Evolutionary conservation across 2,329 filamentous ascomycete genomes (phyloP).

Genomic region (Sporothrix dimorphospora): DNA sequence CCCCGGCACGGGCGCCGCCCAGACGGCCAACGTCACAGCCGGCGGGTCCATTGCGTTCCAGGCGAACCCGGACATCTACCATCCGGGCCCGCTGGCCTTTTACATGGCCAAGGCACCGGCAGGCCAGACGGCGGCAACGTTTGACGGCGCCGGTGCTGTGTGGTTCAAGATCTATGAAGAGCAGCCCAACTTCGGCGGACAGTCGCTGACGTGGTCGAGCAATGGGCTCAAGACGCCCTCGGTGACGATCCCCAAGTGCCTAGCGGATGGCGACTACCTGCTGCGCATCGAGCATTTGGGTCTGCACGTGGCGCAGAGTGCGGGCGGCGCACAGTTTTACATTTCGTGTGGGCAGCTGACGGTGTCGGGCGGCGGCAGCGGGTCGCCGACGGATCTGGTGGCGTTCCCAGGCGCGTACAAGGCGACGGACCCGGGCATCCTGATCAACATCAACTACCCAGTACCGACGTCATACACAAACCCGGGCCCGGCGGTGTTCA

Average conservation of each 20-base stretch:
- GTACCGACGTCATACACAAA: conserved; percentile 36
- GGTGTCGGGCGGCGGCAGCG: conserved; percentile 37
- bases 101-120: conserved; percentile 45
- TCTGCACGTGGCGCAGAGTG: conserved; percentile 37
- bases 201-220: conserved; percentile 33
- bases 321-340: conserved; percentile 40
- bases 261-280: conserved; percentile 41
- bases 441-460: conserved; percentile 38
- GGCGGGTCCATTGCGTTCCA: conserved; percentile 47
- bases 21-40: conserved; percentile 44
- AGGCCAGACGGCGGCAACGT: conserved; percentile 41
- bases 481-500: conserved; percentile 32
- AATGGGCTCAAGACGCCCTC: conserved; percentile 32
- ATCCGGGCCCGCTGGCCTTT: conserved; percentile 45
- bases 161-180: conserved; percentile 48
- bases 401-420: conserved; percentile 37
- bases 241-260: conserved; percentile 39
- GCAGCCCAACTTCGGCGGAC: conserved; percentile 36
- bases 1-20: conserved; percentile 35
- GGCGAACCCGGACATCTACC: conserved; percentile 44
- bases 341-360: conserved; percentile 38
- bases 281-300: conserved; percentile 41
- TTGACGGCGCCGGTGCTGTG: conserved; percentile 41
- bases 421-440: conserved; percentile 35
- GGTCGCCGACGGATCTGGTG: conserved; percentile 29